Conservation (phyloP, 306 rosid species). For the Inga leiocalycina region DNA sequence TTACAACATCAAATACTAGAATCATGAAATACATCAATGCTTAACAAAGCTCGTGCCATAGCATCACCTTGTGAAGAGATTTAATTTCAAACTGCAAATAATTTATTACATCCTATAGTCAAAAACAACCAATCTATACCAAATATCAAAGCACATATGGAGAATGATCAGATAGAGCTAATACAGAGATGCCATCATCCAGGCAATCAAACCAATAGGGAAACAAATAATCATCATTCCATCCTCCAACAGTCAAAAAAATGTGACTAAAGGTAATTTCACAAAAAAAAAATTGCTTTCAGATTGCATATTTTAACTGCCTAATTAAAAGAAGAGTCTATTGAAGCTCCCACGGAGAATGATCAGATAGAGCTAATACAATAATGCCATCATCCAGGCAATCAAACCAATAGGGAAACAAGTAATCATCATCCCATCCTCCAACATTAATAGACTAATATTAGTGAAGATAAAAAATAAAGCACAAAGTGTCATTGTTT, state of each 20-base stretch:
- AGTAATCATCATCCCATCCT: constrained; percentile 33
- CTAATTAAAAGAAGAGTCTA: not conserved
- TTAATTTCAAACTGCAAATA: not conserved
- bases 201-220: constrained; percentile 52
- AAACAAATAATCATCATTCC: constrained; percentile 33
- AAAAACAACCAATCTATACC: not conserved
- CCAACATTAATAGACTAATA: constrained; percentile 1
- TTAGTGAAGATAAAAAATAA: not conserved
- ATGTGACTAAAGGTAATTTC: not conserved
- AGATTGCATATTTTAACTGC: not conserved
- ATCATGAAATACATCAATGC: not conserved
- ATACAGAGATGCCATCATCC: constrained; percentile 33
- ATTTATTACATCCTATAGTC: not conserved
- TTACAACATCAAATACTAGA: not conserved
- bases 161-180: constrained; percentile 48
- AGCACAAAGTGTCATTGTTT: not conserved
- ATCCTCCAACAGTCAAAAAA: not conserved
- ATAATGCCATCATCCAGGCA: constrained; percentile 44
- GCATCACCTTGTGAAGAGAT: not conserved
- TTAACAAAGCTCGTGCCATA: not conserved
- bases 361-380: constrained; percentile 41
- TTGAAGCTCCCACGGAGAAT: not conserved
- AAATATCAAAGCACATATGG: not conserved
- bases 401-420: constrained; percentile 52
- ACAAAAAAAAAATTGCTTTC: not conserved